Evolutionary conservation across 805 yeast species (phyloP).

Genomic region (Cyberlindnera mycetangii): DNA sequence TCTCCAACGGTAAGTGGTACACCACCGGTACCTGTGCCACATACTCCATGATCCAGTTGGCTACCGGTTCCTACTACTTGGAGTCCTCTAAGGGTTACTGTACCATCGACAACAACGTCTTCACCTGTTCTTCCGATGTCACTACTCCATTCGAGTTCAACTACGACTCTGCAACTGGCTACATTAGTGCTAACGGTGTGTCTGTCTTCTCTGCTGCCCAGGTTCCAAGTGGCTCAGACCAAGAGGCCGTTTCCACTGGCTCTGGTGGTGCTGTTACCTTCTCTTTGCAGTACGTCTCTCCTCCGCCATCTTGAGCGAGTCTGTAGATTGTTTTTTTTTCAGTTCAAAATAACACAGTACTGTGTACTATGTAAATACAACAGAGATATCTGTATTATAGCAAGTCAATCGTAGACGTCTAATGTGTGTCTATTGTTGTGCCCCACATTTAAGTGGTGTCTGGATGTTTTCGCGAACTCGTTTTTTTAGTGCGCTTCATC

Average conservation of each 20-base stretch:
- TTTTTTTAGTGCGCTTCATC: background rate
- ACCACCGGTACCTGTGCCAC: slow-evolving; percentile 81
- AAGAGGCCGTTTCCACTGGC: slow-evolving; percentile 10
- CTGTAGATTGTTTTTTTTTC: too few relatives aligned
- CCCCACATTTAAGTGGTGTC: background rate
- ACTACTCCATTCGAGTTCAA: slow-evolving; percentile 35
- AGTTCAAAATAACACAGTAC: too few relatives aligned
- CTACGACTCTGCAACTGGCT: slow-evolving; percentile 10
- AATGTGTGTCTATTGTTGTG: background rate
- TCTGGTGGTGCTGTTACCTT: background rate
- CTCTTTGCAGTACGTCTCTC: background rate
- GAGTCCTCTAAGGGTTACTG: slow-evolving; percentile 75
- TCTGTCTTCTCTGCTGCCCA: slow-evolving; percentile 16
- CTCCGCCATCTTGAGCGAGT: background rate
- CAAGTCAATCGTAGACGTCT: too few relatives aligned
- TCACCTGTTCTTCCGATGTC: slow-evolving; percentile 53
- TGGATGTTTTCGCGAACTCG: slow-evolving; percentile 1
- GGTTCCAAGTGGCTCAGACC: slow-evolving; percentile 7
- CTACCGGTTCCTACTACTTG: slow-evolving; percentile 52
- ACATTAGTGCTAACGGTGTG: slow-evolving; percentile 17
- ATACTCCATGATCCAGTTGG: slow-evolving; percentile 42
- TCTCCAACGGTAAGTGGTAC: slow-evolving; percentile 85
- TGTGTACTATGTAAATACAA: too few relatives aligned
- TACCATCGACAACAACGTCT: slow-evolving; percentile 37
- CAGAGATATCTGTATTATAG: background rate